phyloP scores from a whole-genome alignment of 192 early-diverging fungal genomes.

The Backusella morwellensis region DNA sequence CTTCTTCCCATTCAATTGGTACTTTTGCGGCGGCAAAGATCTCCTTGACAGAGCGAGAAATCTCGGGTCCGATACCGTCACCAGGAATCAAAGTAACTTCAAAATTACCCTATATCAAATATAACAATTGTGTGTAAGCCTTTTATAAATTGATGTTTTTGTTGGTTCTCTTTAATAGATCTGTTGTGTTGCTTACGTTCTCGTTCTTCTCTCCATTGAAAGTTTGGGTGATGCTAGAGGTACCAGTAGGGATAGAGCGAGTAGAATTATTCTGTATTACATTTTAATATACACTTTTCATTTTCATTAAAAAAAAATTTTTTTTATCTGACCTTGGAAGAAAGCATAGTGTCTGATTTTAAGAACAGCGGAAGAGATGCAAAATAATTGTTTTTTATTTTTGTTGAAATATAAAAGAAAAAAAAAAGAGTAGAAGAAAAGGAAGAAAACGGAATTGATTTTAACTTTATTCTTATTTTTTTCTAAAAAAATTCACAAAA shows the following conservation, averaged over 20 bases:
- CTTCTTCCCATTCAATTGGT: constrained; percentile 95
- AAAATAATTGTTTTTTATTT: constrained; percentile 11
- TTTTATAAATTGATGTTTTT: not conserved
- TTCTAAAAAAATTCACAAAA: not conserved
- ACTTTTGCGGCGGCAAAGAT: constrained; percentile 90
- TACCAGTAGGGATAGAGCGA: constrained; percentile 38
- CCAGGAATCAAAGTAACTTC: constrained; percentile 94
- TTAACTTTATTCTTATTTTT: constrained; percentile 5
- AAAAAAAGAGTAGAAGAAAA: not conserved
- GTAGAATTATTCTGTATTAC: constrained; percentile 18
- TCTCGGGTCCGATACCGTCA: constrained; percentile 98
- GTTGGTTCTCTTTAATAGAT: not conserved
- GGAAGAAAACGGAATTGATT: constrained; percentile 9
- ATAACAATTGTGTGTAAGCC: not conserved
- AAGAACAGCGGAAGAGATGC: constrained; percentile 20
- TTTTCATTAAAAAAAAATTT: not conserved
- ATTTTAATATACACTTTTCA: not conserved
- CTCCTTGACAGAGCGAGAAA: constrained; percentile 84
- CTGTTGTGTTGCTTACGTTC: constrained; percentile 37
- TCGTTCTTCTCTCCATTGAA: constrained; percentile 51
- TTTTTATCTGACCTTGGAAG: not conserved
- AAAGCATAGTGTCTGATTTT: constrained; percentile 10
- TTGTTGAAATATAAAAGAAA: not conserved
- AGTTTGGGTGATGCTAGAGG: constrained; percentile 43
- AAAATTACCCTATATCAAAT: constrained; percentile 63